Percentiles rank a stretch among this genome's conserved stretches.
Conservation (phyloP, 345 rosid genomes). For the Salix koriyanagi region DNA sequence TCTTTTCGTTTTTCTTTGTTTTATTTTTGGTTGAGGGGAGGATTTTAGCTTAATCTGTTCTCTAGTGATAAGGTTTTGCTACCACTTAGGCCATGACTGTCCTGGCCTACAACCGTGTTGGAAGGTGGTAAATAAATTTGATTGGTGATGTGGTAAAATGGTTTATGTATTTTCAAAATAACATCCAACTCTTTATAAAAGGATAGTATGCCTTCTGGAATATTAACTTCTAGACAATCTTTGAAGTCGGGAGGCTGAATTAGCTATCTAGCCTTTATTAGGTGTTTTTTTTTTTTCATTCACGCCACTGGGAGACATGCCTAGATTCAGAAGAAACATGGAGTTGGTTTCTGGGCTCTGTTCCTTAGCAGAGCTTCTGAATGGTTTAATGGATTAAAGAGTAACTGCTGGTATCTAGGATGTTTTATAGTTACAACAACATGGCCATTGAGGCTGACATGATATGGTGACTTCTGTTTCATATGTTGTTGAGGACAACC, state of each 20-base stretch:
- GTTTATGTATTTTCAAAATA: background rate
- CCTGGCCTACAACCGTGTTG: background rate
- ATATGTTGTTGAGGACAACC: background rate
- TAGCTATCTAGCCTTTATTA: background rate
- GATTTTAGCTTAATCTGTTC: background rate
- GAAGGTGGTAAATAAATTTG: no score
- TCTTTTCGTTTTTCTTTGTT: no score
- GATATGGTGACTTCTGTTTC: background rate
- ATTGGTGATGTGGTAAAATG: background rate
- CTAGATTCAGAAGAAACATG: background rate
- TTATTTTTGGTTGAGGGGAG: background rate
- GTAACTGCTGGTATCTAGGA: background rate
- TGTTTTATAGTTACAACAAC: background rate
- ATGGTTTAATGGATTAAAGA: background rate
- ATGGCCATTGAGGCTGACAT: background rate
- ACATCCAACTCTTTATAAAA: background rate
- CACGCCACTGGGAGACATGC: background rate
- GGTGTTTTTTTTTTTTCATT: background rate
- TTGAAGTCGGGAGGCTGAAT: background rate
- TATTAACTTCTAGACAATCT: background rate
- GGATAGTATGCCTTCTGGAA: background rate
- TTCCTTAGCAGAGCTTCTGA: background rate
- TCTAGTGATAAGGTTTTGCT: background rate
- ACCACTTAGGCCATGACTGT: background rate
- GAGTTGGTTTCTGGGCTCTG: background rate